Evolutionary conservation across 2,329 filamentous ascomycete genomes (phyloP), one percentile per base, ranked within the genome.

Genomic region (Sarocladiaceae sp.): DNA sequence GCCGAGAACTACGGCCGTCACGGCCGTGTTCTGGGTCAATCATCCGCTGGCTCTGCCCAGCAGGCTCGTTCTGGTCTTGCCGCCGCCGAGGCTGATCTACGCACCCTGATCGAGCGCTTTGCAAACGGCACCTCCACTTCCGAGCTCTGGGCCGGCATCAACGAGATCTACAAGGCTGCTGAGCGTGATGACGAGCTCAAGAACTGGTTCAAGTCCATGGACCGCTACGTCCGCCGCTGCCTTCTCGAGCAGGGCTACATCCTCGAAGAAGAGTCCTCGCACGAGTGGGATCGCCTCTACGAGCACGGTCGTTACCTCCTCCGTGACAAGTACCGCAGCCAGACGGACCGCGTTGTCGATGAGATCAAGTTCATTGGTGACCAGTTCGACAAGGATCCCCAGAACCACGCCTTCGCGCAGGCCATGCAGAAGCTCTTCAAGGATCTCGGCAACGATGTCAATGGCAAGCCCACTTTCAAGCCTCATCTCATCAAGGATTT

Each of bases 61-160:
- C 82, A 84, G 66, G 78, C 85, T 50, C 82, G 85, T 53, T 72
- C 78, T 50, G 73, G 76, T 47, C 68, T 97, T 41, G 68, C 78
- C 45, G 72, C 74, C 45, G 88, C 88, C 43, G 88, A 96, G 69
- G 72, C 77, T 65, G 83, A 95, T 59, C 74, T 65, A 68, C 73
- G 87, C 79, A 88, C 81, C 7, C 73, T 98, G 16, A 82, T 98
- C 53, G 93, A 97, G 72, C 85, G 93, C 39, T 97, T 96, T 56
- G 93, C 93, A 60, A 97, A 98, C 64, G 83, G 83, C 58, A 97
- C 93, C 7, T 96, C 90, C 0, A 80, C 82, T 26, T 84, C 94
- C 51, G 88, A 95, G 53, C 70, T 97, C 3, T 88, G 93, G 68
- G 82, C 85, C 15, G 81, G 89, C 1, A 83, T 98, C 63, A 83